Percentiles rank a stretch among this genome's conserved stretches.
phyloP scores from a whole-genome alignment of 768 basidiomycete species.

The Boletus reticuloceps region DNA sequence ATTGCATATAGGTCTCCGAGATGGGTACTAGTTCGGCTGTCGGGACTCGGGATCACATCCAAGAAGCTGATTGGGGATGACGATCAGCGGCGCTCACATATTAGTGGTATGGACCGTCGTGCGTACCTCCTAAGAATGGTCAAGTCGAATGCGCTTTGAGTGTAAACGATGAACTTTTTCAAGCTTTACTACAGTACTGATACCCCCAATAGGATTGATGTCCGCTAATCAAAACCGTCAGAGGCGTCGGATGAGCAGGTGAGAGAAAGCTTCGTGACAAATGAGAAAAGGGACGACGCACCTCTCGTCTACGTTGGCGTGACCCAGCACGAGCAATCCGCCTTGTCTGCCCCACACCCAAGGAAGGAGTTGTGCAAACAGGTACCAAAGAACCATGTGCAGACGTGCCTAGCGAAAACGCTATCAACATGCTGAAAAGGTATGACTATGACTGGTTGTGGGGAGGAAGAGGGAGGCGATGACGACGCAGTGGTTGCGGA shows the following conservation, averaged over 20 bases:
- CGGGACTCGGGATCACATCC: constrained; percentile 86
- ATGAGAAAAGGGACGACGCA: constrained; percentile 22
- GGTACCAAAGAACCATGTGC: constrained; percentile 91
- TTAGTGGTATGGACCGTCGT: neutral
- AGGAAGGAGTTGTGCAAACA: constrained; percentile 93
- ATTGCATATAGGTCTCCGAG: constrained; percentile 89
- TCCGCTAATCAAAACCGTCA: constrained; percentile 56
- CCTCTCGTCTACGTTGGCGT: constrained; percentile 99
- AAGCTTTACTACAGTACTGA: constrained; percentile 80
- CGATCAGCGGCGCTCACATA: neutral
- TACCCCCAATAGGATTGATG: constrained; percentile 97
- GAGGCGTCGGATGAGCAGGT: neutral
- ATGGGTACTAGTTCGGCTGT: constrained; percentile 96
- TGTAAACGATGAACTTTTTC: constrained; percentile 92
- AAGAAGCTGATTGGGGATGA: constrained; percentile 62
- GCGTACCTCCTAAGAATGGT: constrained; percentile 75
- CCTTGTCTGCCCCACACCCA: constrained; percentile 85
- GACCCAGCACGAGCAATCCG: constrained; percentile 91
- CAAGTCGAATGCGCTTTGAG: constrained; percentile 72
- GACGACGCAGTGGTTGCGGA: too few relatives aligned
- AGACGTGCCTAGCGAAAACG: constrained; percentile 65
- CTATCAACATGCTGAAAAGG: neutral
- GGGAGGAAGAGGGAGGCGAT: too few relatives aligned
- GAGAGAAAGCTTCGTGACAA: neutral
- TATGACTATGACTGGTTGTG: neutral